Conservation (phyloP, 768 basidiomycete genomes). For the Rhizopogon vesiculosus region DNA sequence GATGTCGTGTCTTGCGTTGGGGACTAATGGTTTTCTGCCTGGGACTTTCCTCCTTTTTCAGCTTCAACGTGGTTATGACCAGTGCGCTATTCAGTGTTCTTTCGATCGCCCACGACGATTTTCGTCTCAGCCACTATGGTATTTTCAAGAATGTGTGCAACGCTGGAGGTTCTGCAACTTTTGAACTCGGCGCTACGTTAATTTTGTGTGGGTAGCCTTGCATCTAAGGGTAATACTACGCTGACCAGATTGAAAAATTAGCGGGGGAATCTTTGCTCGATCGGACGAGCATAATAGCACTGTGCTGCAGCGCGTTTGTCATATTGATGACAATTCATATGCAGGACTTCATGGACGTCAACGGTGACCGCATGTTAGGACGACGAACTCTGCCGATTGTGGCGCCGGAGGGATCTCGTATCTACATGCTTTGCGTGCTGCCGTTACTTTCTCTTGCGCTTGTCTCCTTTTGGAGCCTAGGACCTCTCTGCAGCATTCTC, state of each 20-base stretch:
- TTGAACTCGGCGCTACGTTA: constrained; percentile 31
- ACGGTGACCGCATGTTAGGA: constrained; percentile 25
- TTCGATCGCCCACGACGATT: constrained; percentile 27
- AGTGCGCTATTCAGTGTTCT: constrained; percentile 19
- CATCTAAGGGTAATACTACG: not conserved
- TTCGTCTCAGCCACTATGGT: constrained; percentile 19
- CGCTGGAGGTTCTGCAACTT: constrained; percentile 27
- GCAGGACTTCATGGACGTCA: constrained; percentile 29
- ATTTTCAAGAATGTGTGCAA: constrained; percentile 28
- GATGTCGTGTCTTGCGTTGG: too few relatives aligned
- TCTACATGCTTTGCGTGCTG: constrained; percentile 9
- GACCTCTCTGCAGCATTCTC: constrained; percentile 6
- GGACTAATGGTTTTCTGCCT: too few relatives aligned
- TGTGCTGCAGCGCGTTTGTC: constrained; percentile 23
- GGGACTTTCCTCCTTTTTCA: not conserved
- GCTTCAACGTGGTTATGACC: constrained; percentile 8
- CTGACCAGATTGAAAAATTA: not conserved
- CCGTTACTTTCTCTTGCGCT: constrained; percentile 11
- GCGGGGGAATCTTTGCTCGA: constrained; percentile 5
- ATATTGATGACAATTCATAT: constrained; percentile 34
- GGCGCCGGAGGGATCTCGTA: constrained; percentile 12
- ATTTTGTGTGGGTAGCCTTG: constrained; percentile 16
- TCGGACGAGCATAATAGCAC: constrained; percentile 11
- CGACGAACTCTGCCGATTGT: constrained; percentile 27
- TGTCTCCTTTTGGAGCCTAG: constrained; percentile 7